Conservation (phyloP, 805 yeast species). For the Brettanomyces naardenensis region DNA sequence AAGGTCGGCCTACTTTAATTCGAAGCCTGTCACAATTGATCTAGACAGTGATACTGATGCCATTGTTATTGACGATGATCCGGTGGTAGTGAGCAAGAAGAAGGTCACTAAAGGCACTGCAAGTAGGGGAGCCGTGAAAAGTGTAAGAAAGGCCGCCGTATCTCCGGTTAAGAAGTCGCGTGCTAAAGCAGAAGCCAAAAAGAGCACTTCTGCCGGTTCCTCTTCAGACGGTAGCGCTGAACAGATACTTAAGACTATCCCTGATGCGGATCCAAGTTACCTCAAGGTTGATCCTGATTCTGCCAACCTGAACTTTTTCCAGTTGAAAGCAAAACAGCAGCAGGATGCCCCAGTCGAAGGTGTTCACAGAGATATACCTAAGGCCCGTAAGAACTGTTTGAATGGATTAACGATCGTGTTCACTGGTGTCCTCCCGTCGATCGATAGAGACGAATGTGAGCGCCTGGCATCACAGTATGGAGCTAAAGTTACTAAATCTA, state of each 20-base stretch:
- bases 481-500: constrained; percentile 80
- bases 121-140: no score
- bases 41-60: constrained; percentile 2
- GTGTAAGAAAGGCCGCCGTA: no score
- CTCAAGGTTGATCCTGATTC: constrained; percentile 33
- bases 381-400: constrained; percentile 78
- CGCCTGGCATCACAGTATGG: constrained; percentile 78
- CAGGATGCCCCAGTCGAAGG: constrained; percentile 25
- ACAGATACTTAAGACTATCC: constrained; percentile 53
- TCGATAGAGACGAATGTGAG: constrained; percentile 73
- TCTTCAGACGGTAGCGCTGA: no score
- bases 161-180: constrained; percentile 1
- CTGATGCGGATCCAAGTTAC: constrained; percentile 56
- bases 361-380: constrained; percentile 46
- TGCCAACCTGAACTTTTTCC: constrained; percentile 44
- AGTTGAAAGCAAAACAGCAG: constrained; percentile 43
- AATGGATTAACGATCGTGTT: constrained; percentile 87
- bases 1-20: constrained; percentile 2
- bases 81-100: no score
- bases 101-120: no score
- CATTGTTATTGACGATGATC: background rate
- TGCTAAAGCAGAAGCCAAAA: background rate
- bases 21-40: constrained; percentile 1
- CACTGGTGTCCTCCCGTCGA: constrained; percentile 78
- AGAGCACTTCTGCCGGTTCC: no score